Conservation (phyloP, 78 protist species). For the Polysphondylium violaceum region DNA sequence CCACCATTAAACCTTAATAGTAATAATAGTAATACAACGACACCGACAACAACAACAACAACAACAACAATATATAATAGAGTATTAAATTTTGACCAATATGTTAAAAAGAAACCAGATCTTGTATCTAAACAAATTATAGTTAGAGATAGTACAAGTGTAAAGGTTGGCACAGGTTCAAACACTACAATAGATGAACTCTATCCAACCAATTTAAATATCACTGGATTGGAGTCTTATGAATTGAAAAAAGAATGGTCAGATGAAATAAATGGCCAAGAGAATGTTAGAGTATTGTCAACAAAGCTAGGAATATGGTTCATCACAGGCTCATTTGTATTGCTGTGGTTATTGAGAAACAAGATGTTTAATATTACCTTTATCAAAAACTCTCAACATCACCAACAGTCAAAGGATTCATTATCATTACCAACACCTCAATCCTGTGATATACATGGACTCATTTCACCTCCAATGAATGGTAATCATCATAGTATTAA, state of each 20-base stretch:
- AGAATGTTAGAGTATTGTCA: not conserved
- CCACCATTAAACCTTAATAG: not conserved
- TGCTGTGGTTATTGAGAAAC: constrained; percentile 29
- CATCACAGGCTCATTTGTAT: constrained; percentile 23
- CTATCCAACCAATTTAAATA: not conserved
- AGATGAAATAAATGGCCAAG: not conserved
- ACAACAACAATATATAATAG: not conserved
- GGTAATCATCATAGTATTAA: not conserved
- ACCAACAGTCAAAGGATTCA: not conserved
- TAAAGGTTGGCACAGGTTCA: too few relatives aligned
- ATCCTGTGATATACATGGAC: constrained; percentile 36
- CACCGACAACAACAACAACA: not conserved
- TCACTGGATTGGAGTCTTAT: constrained; percentile 24
- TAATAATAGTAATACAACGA: not conserved
- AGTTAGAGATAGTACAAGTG: not conserved
- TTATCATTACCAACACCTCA: not conserved
- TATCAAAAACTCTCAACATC: constrained; percentile 3
- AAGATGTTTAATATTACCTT: constrained; percentile 33
- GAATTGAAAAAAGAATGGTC: constrained; percentile 46
- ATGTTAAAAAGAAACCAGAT: not conserved
- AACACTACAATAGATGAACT: constrained; percentile 19
- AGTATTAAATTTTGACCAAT: constrained; percentile 5
- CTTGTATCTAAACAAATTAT: not conserved
- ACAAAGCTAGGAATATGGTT: constrained; percentile 67
- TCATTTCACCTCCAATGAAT: not conserved